These are phyloP conservation scores for Blastobotrys buckinghamii DNA, from an alignment of 1,139 yeast species.

Conservation along the genomic window DNA sequence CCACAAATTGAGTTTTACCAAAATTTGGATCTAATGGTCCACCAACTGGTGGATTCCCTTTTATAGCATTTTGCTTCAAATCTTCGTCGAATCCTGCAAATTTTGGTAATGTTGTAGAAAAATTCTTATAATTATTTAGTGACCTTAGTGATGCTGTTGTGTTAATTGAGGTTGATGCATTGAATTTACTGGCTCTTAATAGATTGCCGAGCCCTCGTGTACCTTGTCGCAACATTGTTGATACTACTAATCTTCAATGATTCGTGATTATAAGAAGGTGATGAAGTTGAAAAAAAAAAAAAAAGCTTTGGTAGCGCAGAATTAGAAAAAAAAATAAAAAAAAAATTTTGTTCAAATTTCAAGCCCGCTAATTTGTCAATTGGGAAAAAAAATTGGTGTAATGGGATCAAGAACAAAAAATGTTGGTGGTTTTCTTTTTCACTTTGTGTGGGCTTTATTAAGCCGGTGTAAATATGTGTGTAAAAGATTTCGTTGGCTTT, in stretches of 20 bases:
- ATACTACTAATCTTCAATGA: too few species aligned
- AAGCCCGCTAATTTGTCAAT: background rate
- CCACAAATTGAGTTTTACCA: slow-evolving; percentile 33
- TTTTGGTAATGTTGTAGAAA: slow-evolving; percentile 2
- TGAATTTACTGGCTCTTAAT: background rate
- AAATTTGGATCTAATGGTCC: slow-evolving; percentile 30
- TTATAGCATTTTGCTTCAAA: slow-evolving; percentile 22
- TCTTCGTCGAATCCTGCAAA: slow-evolving; percentile 12
- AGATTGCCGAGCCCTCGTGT: slow-evolving; percentile 3
- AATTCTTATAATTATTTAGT: background rate
- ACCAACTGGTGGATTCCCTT: slow-evolving; percentile 31
- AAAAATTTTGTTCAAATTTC: too few species aligned
- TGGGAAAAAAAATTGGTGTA: too few species aligned
- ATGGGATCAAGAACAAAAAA: too few species aligned
- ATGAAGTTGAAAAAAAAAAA: background rate
- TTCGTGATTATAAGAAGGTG: too few species aligned
- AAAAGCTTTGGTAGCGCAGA: too few species aligned
- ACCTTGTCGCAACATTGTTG: slow-evolving; percentile 13
- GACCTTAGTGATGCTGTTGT: background rate
- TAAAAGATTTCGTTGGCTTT: too few species aligned
- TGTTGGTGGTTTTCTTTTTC: too few species aligned
- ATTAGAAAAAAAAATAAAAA: background rate
- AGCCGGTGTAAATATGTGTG: too few species aligned
- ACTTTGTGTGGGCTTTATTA: too few species aligned
- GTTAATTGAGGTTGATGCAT: too few species aligned